Evolutionary conservation across 768 basidiomycete genomes (phyloP), one percentile per base, ranked within the genome.

Genomic region (Mycena floridula): DNA sequence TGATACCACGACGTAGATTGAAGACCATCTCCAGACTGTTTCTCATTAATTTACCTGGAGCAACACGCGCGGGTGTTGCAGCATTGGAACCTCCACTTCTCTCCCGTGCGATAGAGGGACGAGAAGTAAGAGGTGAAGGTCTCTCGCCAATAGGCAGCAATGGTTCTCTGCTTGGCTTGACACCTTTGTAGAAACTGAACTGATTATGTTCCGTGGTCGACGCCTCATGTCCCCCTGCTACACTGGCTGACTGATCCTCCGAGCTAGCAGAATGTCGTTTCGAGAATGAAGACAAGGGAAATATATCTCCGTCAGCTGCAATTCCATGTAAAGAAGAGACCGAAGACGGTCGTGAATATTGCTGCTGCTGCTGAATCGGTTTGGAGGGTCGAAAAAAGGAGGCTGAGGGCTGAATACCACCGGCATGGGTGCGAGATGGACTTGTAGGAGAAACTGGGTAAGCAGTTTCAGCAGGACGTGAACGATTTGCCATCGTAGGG

Each of bases 341-440:
- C 7, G 68, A 67, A 41, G 68, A 57, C 21, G 66, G 69, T 20
- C 60, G 75, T 24, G 69, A 74, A 50, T 62, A 70, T 40, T 59
- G 61, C 9, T 59, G 59, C 44, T n/a, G n/a, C n/a, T 69, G 67
- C 41, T 78, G 67, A 20, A 61, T 60, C 0, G 85, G 87, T 40
- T 80, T 72, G 4, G 80, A 75, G 4, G 86, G 85, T 18, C 72
- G 77, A 56, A 89, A 89, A 66, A 90, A 89, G 6, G 84, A 82
- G 4, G 85, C 77, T 8, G 86, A 81, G 13, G 89, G 86, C 44
- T 82, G 79, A 16, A 89, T 84, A 25, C 85, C 87, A 36, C 79
- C 77, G 11, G 81, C 81, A 59, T 88, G 83, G 0, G 83, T 58
- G 43, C 65, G 15, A 35, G 32, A 35, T 13, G 15, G 32, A 35